These are phyloP conservation scores for Ilex asprella DNA, from an alignment of 257 asterid species.

Conservation along the genomic window DNA sequence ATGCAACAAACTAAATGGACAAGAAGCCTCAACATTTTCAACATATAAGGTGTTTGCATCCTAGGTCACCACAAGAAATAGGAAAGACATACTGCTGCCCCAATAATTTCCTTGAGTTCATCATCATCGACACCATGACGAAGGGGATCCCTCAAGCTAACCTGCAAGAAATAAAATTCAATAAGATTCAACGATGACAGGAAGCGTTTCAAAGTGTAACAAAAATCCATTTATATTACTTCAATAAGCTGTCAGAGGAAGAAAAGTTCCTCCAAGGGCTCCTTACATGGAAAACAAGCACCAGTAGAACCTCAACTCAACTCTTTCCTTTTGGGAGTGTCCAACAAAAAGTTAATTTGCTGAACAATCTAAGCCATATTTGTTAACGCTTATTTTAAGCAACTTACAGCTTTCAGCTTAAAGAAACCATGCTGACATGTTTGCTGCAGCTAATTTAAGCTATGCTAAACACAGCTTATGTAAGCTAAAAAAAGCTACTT, in stretches of 20 bases:
- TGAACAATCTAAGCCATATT: no score
- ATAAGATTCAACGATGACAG: not conserved
- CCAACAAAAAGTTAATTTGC: no score
- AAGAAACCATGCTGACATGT: no score
- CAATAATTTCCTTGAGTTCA: conserved; percentile 70
- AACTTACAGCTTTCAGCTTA: no score
- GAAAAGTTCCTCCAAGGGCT: not conserved
- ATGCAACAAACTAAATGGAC: not conserved
- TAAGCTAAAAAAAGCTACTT: no score
- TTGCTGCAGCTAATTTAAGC: no score
- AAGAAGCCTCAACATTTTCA: conserved; percentile 1
- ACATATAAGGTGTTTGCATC: conserved; percentile 5
- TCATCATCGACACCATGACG: conserved; percentile 70
- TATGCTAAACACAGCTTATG: no score
- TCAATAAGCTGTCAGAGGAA: no score
- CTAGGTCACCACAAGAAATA: conserved; percentile 14
- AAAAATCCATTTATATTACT: not conserved
- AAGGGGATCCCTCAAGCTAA: conserved; percentile 91
- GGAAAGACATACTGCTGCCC: conserved; percentile 57
- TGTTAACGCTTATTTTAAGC: no score
- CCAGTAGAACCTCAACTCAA: no score
- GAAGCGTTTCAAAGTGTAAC: not conserved
- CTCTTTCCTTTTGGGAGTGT: no score
- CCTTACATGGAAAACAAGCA: no score
- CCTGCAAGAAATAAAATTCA: conserved; percentile 37